Conservation (phyloP, 805 yeast genomes). For the Candida patagonica region DNA sequence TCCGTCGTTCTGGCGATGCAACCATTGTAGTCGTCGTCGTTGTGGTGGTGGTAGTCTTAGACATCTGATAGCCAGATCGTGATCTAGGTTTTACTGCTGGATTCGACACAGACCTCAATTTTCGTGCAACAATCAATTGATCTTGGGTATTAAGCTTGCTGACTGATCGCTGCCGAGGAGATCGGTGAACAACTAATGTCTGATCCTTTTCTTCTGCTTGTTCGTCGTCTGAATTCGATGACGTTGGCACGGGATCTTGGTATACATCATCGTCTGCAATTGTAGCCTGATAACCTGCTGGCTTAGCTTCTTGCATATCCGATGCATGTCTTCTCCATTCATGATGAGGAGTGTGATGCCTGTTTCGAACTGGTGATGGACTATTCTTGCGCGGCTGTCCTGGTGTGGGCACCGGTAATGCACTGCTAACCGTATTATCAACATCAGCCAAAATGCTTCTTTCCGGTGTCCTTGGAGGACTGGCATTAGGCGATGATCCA, state of each 20-base stretch:
- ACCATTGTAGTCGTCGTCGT: slow-evolving; percentile 11
- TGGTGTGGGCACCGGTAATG: slow-evolving; percentile 87
- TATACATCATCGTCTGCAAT: slow-evolving; percentile 9
- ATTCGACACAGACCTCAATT: slow-evolving; percentile 26
- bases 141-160: slow-evolving; percentile 13
- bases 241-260: slow-evolving; percentile 23
- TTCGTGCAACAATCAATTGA: slow-evolving; percentile 20
- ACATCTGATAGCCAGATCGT: slow-evolving; percentile 14
- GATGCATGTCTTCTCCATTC: slow-evolving; percentile 7
- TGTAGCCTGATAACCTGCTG: slow-evolving; percentile 5
- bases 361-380: slow-evolving; percentile 4
- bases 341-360: background rate
- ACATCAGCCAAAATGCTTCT: slow-evolving; percentile 63
- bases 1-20: slow-evolving; percentile 14
- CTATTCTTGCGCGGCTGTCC: slow-evolving; percentile 82
- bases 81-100: slow-evolving; percentile 17
- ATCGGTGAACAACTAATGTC: background rate
- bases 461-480: slow-evolving; percentile 62
- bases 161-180: background rate
- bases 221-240: slow-evolving; percentile 36
- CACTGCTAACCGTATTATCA: slow-evolving; percentile 57
- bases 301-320: background rate
- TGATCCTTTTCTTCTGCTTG: slow-evolving; percentile 2
- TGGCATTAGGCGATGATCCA: background rate
- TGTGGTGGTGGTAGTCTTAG: slow-evolving; percentile 17